phyloP scores from a whole-genome alignment of 2,329 filamentous ascomycete genomes.

The Alternaria ethzedia region DNA sequence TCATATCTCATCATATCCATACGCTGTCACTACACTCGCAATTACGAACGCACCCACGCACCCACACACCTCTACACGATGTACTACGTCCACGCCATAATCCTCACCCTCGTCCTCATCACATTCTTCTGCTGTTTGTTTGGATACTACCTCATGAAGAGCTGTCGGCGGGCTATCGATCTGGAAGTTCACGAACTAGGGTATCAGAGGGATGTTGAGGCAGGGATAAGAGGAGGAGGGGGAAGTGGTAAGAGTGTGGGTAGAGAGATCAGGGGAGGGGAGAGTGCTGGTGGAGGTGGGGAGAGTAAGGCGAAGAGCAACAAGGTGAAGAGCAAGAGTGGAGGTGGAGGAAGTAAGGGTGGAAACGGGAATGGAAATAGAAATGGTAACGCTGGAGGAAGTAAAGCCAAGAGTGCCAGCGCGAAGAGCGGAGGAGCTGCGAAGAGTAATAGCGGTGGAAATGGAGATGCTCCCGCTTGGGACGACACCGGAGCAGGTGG shows the following conservation, averaged over 20 bases:
- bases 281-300: background rate
- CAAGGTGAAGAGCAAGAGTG: background rate
- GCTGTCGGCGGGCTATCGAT: slow-evolving; percentile 20
- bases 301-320: too few species aligned
- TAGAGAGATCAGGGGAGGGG: too few species aligned
- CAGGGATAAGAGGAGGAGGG: background rate
- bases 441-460: background rate
- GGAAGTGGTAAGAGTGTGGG: background rate
- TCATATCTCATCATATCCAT: too few species aligned
- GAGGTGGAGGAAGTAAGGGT: background rate
- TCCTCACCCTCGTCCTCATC: slow-evolving; percentile 21
- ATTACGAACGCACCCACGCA: too few species aligned
- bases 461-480: background rate
- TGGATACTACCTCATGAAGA: slow-evolving; percentile 20
- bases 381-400: background rate
- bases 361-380: too few species aligned
- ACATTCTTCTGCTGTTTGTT: slow-evolving; percentile 22
- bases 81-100: slow-evolving; percentile 18
- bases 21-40: too few species aligned
- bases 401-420: background rate
- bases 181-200: slow-evolving; percentile 18
- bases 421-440: background rate
- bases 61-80: background rate
- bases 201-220: slow-evolving; percentile 8
- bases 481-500: background rate